Evolutionary conservation across 2,329 filamentous ascomycete genomes (phyloP).

Genomic region (Lasiodiplodia sp.): DNA sequence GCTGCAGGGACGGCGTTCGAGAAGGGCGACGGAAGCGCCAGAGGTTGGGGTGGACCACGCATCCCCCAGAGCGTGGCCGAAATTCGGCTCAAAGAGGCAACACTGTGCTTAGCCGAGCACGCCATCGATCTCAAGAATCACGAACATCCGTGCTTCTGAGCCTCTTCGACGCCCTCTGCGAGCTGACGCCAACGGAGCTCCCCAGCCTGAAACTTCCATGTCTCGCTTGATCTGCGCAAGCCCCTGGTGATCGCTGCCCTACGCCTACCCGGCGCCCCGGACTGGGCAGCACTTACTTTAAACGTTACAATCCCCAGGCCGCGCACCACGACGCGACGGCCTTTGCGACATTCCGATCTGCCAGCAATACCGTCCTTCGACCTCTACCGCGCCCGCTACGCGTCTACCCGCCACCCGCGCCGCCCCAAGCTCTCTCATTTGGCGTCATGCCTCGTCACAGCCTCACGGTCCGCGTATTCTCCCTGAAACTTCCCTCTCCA

Average conservation of each 20-base stretch:
- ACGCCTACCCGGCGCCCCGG: slow-evolving; percentile 19
- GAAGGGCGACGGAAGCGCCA: neutral
- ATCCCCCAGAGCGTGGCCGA: slow-evolving; percentile 2
- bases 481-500: slow-evolving; percentile 24
- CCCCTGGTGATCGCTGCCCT: slow-evolving; percentile 25
- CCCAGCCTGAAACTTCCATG: slow-evolving; percentile 8
- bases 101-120: neutral
- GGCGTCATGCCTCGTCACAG: slow-evolving; percentile 6
- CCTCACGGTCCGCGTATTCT: slow-evolving; percentile 17
- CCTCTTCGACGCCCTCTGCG: neutral
- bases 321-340: slow-evolving; percentile 18
- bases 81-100: slow-evolving; percentile 12
- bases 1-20: neutral
- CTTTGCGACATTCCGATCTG: slow-evolving; percentile 26
- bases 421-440: neutral
- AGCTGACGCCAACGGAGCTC: slow-evolving; percentile 6
- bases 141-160: neutral
- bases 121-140: slow-evolving; percentile 21
- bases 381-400: neutral
- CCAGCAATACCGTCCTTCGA: neutral
- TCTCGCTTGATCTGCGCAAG: slow-evolving; percentile 8
- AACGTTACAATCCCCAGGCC: slow-evolving; percentile 13
- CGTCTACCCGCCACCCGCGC: slow-evolving; percentile 7
- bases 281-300: slow-evolving; percentile 5
- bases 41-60: neutral